Percentiles rank a stretch among this genome's conserved stretches.
These are phyloP conservation scores for Pseudocercospora crystallina DNA, from an alignment of 2,329 filamentous ascomycete genomes.

Conservation along the genomic window DNA sequence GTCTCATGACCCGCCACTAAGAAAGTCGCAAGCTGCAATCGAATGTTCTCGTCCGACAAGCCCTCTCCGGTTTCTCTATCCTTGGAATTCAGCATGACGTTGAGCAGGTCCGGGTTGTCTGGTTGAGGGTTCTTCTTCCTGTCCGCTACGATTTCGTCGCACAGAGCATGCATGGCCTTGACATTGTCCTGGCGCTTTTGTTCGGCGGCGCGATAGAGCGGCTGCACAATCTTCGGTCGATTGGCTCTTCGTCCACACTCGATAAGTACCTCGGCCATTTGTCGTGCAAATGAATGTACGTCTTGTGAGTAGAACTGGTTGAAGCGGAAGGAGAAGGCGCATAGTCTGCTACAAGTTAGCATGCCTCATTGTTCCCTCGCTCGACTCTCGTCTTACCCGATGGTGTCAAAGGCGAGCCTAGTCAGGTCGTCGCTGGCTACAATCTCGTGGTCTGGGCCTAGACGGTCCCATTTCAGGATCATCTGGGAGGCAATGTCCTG, in stretches of 20 bases:
- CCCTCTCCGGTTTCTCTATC: conserved; percentile 62
- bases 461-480: conserved; percentile 65
- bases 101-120: conserved; percentile 54
- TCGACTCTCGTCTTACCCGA: conserved; percentile 39
- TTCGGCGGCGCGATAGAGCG: conserved; percentile 1
- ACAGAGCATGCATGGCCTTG: conserved; percentile 11
- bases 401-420: conserved; percentile 66
- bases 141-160: conserved; percentile 14
- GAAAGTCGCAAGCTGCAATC: conserved; percentile 69
- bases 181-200: conserved; percentile 7
- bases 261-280: conserved; percentile 63
- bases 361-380: neutral
- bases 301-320: conserved; percentile 71
- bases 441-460: conserved; percentile 55
- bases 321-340: conserved; percentile 64
- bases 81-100: conserved; percentile 57
- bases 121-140: conserved; percentile 13
- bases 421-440: conserved; percentile 66
- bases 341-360: conserved; percentile 41
- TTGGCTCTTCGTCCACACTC: conserved; percentile 53
- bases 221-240: conserved; percentile 5
- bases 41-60: conserved; percentile 60
- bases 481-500: conserved; percentile 55
- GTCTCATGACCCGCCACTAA: conserved; percentile 49
- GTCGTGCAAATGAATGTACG: conserved; percentile 66